Evolutionary conservation across 2,329 filamentous ascomycete genomes (phyloP).

Genomic region (Aspergillus ochraceus): DNA sequence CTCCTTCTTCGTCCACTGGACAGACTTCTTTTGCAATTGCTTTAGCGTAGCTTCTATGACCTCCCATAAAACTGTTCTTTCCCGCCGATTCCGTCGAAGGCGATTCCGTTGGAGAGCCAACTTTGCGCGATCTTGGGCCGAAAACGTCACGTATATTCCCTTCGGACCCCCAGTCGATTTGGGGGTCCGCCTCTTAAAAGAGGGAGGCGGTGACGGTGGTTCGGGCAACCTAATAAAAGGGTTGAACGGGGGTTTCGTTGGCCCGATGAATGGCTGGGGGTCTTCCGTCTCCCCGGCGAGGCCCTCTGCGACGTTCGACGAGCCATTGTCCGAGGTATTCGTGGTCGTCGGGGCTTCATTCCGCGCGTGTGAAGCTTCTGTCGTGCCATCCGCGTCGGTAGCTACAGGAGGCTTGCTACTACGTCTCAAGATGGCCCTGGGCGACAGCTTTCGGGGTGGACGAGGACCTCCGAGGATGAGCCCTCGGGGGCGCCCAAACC

Average conservation of each 20-base stretch:
- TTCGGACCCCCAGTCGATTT: too few relatives aligned
- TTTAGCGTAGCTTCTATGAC: slow-evolving; percentile 30
- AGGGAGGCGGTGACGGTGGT: too few relatives aligned
- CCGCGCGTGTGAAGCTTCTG: not conserved
- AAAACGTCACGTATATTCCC: too few relatives aligned
- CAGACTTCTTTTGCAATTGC: slow-evolving; percentile 20
- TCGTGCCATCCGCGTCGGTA: not conserved
- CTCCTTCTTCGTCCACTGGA: slow-evolving; percentile 11
- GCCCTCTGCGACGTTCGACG: not conserved
- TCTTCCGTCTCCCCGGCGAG: too few relatives aligned
- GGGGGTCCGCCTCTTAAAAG: too few relatives aligned
- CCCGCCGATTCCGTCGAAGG: slow-evolving; percentile 1
- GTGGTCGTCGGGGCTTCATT: not conserved
- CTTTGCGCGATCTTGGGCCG: slow-evolving; percentile 5
- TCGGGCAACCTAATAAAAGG: too few relatives aligned
- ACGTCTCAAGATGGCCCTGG: slow-evolving; percentile 17
- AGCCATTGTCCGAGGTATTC: not conserved
- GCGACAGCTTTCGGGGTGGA: slow-evolving; percentile 11
- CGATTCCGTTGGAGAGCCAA: slow-evolving; percentile 24
- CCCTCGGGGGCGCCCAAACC: not conserved
- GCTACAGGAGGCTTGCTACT: slow-evolving; percentile 2
- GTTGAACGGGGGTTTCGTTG: too few relatives aligned
- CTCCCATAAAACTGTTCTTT: slow-evolving; percentile 18
- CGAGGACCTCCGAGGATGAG: not conserved
- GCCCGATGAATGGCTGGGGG: too few relatives aligned